Percentiles rank a stretch among this genome's conserved stretches.
Conservation (phyloP, 768 basidiomycete species). For the Cantharellus anzutake region DNA sequence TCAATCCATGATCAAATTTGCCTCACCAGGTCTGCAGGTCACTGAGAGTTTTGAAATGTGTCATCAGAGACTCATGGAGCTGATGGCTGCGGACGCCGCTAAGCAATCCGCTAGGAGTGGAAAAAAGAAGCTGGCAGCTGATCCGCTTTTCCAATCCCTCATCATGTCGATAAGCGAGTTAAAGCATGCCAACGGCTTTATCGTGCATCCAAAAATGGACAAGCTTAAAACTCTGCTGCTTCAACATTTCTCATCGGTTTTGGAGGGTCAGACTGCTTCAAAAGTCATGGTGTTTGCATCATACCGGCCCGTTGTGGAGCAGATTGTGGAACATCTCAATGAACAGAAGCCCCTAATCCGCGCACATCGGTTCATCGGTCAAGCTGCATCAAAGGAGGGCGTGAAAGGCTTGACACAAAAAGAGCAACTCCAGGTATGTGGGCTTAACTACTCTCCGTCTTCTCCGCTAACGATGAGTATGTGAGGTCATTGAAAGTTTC, state of each 20-base stretch:
- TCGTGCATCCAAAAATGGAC: slow-evolving; percentile 84
- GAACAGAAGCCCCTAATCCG: slow-evolving; percentile 58
- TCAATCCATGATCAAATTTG: background rate
- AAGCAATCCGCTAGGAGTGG: background rate
- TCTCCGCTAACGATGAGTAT: background rate
- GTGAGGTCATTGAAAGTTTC: slow-evolving; percentile 70
- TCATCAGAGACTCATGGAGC: slow-evolving; percentile 31
- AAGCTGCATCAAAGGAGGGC: slow-evolving; percentile 68
- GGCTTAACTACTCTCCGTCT: slow-evolving; percentile 1
- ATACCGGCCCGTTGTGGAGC: slow-evolving; percentile 79
- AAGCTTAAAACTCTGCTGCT: slow-evolving; percentile 52
- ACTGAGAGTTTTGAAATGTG: slow-evolving; percentile 73
- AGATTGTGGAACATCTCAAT: slow-evolving; percentile 68
- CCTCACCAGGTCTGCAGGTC: slow-evolving; percentile 27
- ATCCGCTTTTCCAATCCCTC: slow-evolving; percentile 39
- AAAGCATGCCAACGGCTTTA: slow-evolving; percentile 27
- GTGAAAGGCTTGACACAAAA: slow-evolving; percentile 80
- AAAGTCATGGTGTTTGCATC: slow-evolving; percentile 89
- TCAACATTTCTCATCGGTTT: slow-evolving; percentile 51
- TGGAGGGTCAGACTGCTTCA: slow-evolving; percentile 24
- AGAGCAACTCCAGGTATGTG: slow-evolving; percentile 66
- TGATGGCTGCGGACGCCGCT: slow-evolving; percentile 7
- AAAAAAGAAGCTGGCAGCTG: slow-evolving; percentile 13
- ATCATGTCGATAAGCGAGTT: slow-evolving; percentile 42
- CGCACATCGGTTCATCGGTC: slow-evolving; percentile 78